These are phyloP conservation scores for Brassica cretica DNA, from an alignment of 345 rosid genomes.

Conservation along the genomic window DNA sequence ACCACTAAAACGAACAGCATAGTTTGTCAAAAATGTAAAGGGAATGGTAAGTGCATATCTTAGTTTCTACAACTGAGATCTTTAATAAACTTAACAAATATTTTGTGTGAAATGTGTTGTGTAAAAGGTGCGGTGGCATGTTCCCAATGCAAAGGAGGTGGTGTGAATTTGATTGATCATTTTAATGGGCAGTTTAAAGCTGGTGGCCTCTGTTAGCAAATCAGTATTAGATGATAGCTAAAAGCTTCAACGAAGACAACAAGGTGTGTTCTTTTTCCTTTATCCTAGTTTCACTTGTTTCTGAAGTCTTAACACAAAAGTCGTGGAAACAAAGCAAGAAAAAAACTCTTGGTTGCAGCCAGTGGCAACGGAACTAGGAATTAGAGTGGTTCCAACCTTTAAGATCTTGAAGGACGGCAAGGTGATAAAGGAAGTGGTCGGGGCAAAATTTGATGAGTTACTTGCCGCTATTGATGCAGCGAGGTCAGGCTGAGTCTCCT, in stretches of 20 bases:
- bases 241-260: too few species aligned
- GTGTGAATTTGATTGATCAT: slow-evolving; percentile 86
- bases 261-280: slow-evolving; percentile 34
- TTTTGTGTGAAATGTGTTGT: slow-evolving; percentile 15
- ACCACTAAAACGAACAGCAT: slow-evolving; percentile 57
- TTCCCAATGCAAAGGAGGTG: slow-evolving; percentile 75
- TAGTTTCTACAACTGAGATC: neutral
- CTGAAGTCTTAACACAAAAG: neutral
- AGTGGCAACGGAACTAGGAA: slow-evolving; percentile 90
- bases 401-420: slow-evolving; percentile 74
- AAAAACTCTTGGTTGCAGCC: slow-evolving; percentile 50
- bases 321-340: neutral
- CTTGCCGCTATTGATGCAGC: slow-evolving; percentile 66
- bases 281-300: neutral
- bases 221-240: too few species aligned
- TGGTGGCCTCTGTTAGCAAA: slow-evolving; percentile 80
- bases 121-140: slow-evolving; percentile 54
- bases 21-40: slow-evolving; percentile 74
- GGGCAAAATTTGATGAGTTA: slow-evolving; percentile 79
- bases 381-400: slow-evolving; percentile 84
- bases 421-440: slow-evolving; percentile 73
- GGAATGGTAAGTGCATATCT: slow-evolving; percentile 52
- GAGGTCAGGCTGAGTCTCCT: slow-evolving; percentile 56
- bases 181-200: slow-evolving; percentile 93
- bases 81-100: neutral